Evolutionary conservation across 2,329 filamentous ascomycete genomes (phyloP).

Genomic region (Aspergillus melleus): DNA sequence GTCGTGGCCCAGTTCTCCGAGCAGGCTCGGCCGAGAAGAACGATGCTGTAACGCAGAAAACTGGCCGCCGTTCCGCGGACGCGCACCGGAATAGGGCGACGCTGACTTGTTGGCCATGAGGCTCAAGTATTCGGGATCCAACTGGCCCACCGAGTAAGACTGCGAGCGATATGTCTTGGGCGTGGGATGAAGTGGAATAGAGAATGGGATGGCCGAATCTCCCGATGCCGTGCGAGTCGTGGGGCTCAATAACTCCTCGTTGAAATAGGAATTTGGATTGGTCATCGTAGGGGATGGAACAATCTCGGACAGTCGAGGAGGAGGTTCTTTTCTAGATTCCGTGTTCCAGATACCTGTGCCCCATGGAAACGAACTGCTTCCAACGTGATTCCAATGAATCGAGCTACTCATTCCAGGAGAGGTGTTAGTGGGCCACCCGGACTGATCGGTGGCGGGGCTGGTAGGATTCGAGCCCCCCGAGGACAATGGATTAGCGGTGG

Average conservation of each 20-base stretch:
- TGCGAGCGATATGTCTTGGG: conserved; percentile 93
- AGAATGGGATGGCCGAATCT: conserved; percentile 71
- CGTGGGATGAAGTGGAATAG: conserved; percentile 84
- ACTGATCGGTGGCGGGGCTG: conserved; percentile 70
- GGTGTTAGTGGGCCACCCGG: conserved; percentile 42
- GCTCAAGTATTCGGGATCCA: conserved; percentile 64
- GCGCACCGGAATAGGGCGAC: conserved; percentile 29
- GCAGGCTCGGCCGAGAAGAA: conserved; percentile 62
- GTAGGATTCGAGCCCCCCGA: conserved; percentile 77
- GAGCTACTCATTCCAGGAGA: conserved; percentile 41
- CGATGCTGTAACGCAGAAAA: conserved; percentile 75
- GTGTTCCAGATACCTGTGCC: conserved; percentile 80
- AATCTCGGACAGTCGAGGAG: conserved; percentile 71
- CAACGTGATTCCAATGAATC: conserved; percentile 47
- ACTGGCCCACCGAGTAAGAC: conserved; percentile 92
- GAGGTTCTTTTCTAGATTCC: conserved; percentile 72
- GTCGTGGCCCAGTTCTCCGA: conserved; percentile 49
- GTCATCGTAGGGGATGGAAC: conserved; percentile 71
- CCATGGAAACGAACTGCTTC: conserved; percentile 62
- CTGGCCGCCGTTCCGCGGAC: conserved; percentile 44
- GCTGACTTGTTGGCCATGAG: conserved; percentile 35
- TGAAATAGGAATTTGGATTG: conserved; percentile 51
- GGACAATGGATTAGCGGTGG: conserved; percentile 69
- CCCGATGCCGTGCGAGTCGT: conserved; percentile 45
- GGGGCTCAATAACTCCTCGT: conserved; percentile 56